phyloP scores from a whole-genome alignment of 495 filamentous ascomycete species.

The Thermochaetoides thermophila region DNA sequence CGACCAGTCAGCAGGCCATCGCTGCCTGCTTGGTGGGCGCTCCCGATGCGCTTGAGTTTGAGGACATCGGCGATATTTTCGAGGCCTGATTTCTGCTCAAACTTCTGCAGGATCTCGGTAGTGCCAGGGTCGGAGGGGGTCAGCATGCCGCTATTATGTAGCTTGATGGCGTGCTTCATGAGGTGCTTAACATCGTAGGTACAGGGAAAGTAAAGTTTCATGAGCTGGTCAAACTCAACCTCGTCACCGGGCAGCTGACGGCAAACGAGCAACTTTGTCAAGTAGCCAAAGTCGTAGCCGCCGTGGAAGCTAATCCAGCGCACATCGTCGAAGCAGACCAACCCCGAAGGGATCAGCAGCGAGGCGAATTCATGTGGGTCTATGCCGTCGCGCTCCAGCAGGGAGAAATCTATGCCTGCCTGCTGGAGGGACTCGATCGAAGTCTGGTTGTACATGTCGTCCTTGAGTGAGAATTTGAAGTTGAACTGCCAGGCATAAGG shows the following conservation, averaged over 20 bases:
- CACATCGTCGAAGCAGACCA: conserved; percentile 77
- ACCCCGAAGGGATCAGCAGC: conserved; percentile 75
- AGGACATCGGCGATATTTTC: conserved; percentile 90
- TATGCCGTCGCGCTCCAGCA: conserved; percentile 78
- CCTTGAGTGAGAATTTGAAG: conserved; percentile 85
- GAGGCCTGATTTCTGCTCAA: conserved; percentile 74
- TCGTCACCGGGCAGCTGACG: conserved; percentile 74
- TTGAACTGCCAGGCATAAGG: conserved; percentile 98
- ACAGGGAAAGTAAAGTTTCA: conserved; percentile 80
- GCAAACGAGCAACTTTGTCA: conserved; percentile 81
- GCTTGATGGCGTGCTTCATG: conserved; percentile 54
- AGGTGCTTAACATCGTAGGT: conserved; percentile 96
- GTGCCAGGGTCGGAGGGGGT: conserved; percentile 48
- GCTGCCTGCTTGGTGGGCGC: conserved; percentile 78
- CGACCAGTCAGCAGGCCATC: conserved; percentile 86
- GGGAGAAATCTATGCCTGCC: conserved; percentile 74
- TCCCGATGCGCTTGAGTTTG: conserved; percentile 70
- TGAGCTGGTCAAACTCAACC: conserved; percentile 65
- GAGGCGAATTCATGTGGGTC: conserved; percentile 78
- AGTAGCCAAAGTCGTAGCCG: conserved; percentile 96
- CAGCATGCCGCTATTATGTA: conserved; percentile 51
- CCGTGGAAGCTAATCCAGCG: conserved; percentile 96
- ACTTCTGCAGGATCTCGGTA: conserved; percentile 54
- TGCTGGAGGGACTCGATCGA: conserved; percentile 79
- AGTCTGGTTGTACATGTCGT: conserved; percentile 91